These are phyloP conservation scores for Somion occarium DNA, from an alignment of 1,284 basidiomycete genomes.

Conservation along the genomic window DNA sequence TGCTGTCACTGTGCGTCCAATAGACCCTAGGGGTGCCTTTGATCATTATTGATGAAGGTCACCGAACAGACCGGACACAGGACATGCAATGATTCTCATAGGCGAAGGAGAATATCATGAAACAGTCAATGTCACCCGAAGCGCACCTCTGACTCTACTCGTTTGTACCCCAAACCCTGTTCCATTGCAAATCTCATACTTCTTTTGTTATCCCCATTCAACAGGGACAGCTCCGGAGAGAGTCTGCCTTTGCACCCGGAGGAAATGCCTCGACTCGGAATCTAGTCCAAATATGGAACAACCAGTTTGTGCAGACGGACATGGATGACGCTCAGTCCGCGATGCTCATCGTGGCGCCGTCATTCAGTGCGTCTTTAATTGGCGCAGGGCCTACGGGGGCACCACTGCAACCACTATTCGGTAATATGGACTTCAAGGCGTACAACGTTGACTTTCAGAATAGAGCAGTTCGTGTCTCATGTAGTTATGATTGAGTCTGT, in stretches of 20 bases:
- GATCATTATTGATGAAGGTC: background rate
- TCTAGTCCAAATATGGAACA: conserved; percentile 51
- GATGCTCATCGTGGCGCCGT: conserved; percentile 48
- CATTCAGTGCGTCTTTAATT: conserved; percentile 44
- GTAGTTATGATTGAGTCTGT: background rate
- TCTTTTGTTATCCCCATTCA: background rate
- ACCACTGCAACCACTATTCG: conserved; percentile 49
- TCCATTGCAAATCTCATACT: background rate
- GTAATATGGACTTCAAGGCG: conserved; percentile 53
- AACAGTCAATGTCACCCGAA: conserved; percentile 50
- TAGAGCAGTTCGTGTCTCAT: conserved; percentile 45
- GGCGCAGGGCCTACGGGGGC: conserved; percentile 53
- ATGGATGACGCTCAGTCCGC: conserved; percentile 52
- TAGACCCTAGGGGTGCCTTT: background rate
- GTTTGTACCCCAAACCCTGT: conserved; percentile 23
- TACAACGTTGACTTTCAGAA: conserved; percentile 70
- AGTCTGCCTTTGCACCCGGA: conserved; percentile 27
- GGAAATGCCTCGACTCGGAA: conserved; percentile 39
- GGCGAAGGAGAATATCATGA: conserved; percentile 61
- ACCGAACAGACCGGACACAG: conserved; percentile 34
- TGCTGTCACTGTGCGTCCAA: conserved; percentile 43
- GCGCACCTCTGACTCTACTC: conserved; percentile 50
- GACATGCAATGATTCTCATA: conserved; percentile 47
- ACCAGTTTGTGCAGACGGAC: conserved; percentile 35
- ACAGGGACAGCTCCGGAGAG: conserved; percentile 47